These are phyloP conservation scores for Bertia moriformis DNA, from an alignment of 2,329 filamentous ascomycete species.

Conservation along the genomic window DNA sequence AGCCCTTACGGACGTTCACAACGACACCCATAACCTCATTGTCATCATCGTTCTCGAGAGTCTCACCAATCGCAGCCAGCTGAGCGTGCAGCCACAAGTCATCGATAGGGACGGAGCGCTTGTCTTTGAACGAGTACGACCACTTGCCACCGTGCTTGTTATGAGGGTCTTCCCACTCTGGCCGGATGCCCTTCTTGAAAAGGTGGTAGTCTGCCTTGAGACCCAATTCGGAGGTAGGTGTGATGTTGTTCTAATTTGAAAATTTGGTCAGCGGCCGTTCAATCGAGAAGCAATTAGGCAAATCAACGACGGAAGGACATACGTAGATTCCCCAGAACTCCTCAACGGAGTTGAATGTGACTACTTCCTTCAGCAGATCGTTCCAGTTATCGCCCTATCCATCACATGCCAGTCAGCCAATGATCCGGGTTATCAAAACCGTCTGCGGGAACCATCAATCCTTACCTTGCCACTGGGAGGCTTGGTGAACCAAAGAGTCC, in stretches of 20 bases:
- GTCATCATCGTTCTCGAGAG: slow-evolving; percentile 83
- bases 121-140: slow-evolving; percentile 97
- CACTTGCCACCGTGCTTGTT: slow-evolving; percentile 99
- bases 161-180: slow-evolving; percentile 95
- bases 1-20: slow-evolving; percentile 94
- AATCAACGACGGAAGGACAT: slow-evolving; percentile 35
- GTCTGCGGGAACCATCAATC: too few relatives aligned
- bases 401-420: too few relatives aligned
- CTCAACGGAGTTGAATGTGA: slow-evolving; percentile 95
- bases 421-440: too few relatives aligned
- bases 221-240: slow-evolving; percentile 83
- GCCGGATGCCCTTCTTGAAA: slow-evolving; percentile 92
- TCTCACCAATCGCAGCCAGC: slow-evolving; percentile 92
- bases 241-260: slow-evolving; percentile 77
- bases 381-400: slow-evolving; percentile 91
- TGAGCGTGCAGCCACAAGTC: slow-evolving; percentile 94
- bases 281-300: too few relatives aligned
- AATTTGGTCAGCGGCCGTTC: slow-evolving; percentile 1
- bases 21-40: slow-evolving; percentile 99
- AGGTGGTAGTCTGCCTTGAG: slow-evolving; percentile 99
- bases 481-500: slow-evolving; percentile 99
- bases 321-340: slow-evolving; percentile 99
- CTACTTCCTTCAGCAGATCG: slow-evolving; percentile 92
- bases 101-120: slow-evolving; percentile 80
- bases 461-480: slow-evolving; percentile 83